Evolutionary conservation across 2,329 filamentous ascomycete species (phyloP).

Genomic region (Myrmaecium sp.): DNA sequence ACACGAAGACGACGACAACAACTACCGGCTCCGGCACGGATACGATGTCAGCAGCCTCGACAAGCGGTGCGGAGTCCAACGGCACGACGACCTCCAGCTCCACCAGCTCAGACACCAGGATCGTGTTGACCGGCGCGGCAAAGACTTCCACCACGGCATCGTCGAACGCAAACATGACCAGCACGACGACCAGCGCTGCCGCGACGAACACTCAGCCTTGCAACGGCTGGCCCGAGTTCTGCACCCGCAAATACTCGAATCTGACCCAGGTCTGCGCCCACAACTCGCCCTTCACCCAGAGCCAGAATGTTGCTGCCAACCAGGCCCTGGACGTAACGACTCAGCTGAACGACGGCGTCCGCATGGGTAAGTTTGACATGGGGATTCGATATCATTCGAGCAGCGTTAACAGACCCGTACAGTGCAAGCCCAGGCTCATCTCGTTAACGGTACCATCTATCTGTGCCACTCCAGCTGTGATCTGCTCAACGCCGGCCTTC

Average conservation of each 20-base stretch:
- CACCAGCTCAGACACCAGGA: too few species aligned
- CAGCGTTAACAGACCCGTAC: not conserved
- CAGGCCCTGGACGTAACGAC: constrained; percentile 19
- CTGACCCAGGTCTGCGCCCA: constrained; percentile 25
- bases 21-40: too few species aligned
- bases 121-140: constrained; percentile 2
- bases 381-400: not conserved
- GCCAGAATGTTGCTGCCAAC: constrained; percentile 19
- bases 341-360: constrained; percentile 23
- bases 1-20: too few species aligned
- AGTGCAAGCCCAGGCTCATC: constrained; percentile 46
- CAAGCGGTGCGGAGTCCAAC: too few species aligned
- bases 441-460: constrained; percentile 41
- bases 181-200: constrained; percentile 11
- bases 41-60: too few species aligned
- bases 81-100: too few species aligned
- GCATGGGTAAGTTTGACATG: constrained; percentile 11
- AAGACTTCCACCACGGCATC: constrained; percentile 1
- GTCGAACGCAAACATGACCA: constrained; percentile 11
- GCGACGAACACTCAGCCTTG: constrained; percentile 25
- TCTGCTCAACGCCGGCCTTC: constrained; percentile 63
- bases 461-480: constrained; percentile 79
- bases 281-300: constrained; percentile 19
- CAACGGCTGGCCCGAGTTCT: constrained; percentile 24
- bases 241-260: constrained; percentile 21